Conservation (phyloP, 2,329 filamentous ascomycete genomes). For the Phaeosphaeria sp. region DNA sequence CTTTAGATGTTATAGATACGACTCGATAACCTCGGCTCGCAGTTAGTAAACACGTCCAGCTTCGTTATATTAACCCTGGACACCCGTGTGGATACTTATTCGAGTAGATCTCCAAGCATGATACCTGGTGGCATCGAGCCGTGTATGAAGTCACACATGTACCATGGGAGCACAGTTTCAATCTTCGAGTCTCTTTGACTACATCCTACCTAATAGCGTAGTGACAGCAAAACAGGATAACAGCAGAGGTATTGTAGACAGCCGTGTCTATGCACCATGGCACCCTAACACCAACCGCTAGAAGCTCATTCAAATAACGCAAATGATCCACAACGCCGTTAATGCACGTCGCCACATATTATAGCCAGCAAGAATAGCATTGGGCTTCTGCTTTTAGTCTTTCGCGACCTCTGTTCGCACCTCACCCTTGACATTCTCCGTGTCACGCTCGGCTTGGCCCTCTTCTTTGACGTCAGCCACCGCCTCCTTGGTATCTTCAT, state of each 20-base stretch:
- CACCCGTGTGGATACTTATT: too few species aligned
- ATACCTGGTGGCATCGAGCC: too few species aligned
- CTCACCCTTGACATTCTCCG: constrained; percentile 41
- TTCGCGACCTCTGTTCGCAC: constrained; percentile 37
- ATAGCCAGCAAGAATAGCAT: constrained; percentile 1
- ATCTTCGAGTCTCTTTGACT: neutral
- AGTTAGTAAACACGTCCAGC: too few species aligned
- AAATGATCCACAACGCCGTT: neutral
- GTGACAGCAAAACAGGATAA: constrained; percentile 2
- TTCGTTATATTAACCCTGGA: too few species aligned
- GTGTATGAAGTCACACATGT: too few species aligned
- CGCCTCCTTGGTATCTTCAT: constrained; percentile 25
- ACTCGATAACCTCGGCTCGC: neutral
- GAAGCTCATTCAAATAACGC: neutral
- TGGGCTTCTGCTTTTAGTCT: constrained; percentile 14
- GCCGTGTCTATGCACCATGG: constrained; percentile 14
- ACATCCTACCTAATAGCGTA: neutral
- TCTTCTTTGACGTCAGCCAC: constrained; percentile 30
- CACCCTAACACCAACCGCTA: constrained; percentile 24
- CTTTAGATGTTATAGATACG: neutral
- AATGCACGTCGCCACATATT: neutral
- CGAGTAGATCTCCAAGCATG: too few species aligned
- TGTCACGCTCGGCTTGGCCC: constrained; percentile 34
- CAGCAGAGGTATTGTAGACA: constrained; percentile 23
- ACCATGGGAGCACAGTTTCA: neutral